phyloP scores from a whole-genome alignment of 2,329 filamentous ascomycete genomes.

The Neonectria punicea region DNA sequence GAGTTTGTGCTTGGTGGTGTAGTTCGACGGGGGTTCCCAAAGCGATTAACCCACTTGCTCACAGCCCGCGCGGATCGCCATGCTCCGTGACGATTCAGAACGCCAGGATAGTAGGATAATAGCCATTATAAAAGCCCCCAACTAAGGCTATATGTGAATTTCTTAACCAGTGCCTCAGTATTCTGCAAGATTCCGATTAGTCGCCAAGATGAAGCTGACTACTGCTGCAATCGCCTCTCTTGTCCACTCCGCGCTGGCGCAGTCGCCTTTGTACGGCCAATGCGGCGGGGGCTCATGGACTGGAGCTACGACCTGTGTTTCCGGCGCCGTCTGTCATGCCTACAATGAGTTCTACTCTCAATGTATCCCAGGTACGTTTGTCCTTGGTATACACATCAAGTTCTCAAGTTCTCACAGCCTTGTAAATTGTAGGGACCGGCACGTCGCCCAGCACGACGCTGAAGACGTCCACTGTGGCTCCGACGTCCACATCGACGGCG shows the following conservation, averaged over 20 bases:
- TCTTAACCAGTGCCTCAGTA: neutral
- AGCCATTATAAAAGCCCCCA: slow-evolving; percentile 8
- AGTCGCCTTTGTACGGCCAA: slow-evolving; percentile 22
- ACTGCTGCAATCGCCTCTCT: slow-evolving; percentile 8
- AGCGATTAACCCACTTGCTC: neutral
- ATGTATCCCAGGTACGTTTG: slow-evolving; percentile 22
- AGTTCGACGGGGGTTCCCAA: slow-evolving; percentile 21
- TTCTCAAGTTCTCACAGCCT: neutral
- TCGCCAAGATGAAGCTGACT: slow-evolving; percentile 9
- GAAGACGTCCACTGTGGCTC: slow-evolving; percentile 11
- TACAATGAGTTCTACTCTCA: slow-evolving; percentile 27
- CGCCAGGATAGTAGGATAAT: neutral
- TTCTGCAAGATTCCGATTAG: neutral
- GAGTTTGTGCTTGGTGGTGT: neutral
- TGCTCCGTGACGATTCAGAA: slow-evolving; percentile 9
- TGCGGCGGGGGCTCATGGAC: slow-evolving; percentile 22
- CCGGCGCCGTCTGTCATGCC: slow-evolving; percentile 20
- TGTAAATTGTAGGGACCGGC: slow-evolving; percentile 1
- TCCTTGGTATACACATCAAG: too few relatives aligned
- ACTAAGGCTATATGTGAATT: neutral
- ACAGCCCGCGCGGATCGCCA: slow-evolving; percentile 9
- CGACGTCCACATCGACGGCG: slow-evolving; percentile 14
- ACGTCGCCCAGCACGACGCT: neutral
- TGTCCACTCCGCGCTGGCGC: slow-evolving; percentile 12
- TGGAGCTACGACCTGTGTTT: slow-evolving; percentile 19